Evolutionary conservation across 192 early-diverging fungal species (phyloP).

Genomic region (Backusella liffmaniae): DNA sequence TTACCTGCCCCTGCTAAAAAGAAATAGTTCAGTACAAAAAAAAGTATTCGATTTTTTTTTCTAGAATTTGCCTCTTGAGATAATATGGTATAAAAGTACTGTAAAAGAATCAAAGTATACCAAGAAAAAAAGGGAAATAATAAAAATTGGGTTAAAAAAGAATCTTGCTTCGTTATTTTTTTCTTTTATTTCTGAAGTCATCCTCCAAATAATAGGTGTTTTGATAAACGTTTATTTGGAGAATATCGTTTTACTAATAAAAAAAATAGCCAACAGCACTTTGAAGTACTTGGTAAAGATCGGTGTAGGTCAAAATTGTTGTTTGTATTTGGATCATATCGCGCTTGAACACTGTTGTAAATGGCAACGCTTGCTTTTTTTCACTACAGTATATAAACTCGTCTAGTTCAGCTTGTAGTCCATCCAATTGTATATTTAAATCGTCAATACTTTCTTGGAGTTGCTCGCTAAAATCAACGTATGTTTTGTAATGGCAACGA

Average conservation of each 20-base stretch:
- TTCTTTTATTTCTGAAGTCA: neutral
- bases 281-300: neutral
- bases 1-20: neutral
- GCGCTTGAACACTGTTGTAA: neutral
- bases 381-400: neutral
- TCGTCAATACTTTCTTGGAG: neutral
- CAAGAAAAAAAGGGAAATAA: neutral
- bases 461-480: neutral
- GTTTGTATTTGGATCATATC: neutral
- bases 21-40: neutral
- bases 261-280: neutral
- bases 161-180: neutral
- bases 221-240: neutral
- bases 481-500: neutral
- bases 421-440: neutral
- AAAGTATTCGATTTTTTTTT: neutral
- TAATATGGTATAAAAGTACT: neutral
- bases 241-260: neutral
- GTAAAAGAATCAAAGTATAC: neutral
- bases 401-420: neutral
- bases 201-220: neutral
- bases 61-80: neutral
- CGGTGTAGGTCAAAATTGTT: neutral
- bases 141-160: neutral
- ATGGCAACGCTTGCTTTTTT: neutral